Evolutionary conservation across 768 basidiomycete species (phyloP).

Genomic region (Dioszegia aurantiaca): DNA sequence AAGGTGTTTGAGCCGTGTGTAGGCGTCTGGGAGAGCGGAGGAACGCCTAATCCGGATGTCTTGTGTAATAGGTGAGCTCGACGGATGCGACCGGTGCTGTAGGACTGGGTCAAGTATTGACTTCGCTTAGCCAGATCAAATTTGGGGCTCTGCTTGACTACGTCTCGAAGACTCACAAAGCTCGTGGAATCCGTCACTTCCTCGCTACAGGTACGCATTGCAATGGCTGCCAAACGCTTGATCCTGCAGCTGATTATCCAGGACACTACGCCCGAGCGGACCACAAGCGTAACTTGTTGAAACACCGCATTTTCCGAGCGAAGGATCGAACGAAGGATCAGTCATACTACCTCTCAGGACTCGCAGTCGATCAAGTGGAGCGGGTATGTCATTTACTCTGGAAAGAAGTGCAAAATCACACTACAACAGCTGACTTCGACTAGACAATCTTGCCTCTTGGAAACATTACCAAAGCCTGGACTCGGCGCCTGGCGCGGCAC

Average conservation of each 20-base stretch:
- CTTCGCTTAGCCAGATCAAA: conserved; percentile 70
- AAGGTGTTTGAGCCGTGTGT: conserved; percentile 86
- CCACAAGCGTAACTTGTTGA: conserved; percentile 54
- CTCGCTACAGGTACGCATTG: conserved; percentile 69
- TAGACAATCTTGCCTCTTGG: conserved; percentile 74
- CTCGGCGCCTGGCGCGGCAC: conserved; percentile 67
- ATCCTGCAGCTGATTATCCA: conserved; percentile 45
- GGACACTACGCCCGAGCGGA: conserved; percentile 82
- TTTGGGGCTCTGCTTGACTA: conserved; percentile 77
- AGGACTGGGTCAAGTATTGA: no score
- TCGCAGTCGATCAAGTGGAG: conserved; percentile 64
- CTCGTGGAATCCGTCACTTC: conserved; percentile 56
- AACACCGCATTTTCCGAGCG: conserved; percentile 55
- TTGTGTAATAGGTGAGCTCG: conserved; percentile 73
- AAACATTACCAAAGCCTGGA: conserved; percentile 64
- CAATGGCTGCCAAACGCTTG: background rate
- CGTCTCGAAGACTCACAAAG: conserved; percentile 50
- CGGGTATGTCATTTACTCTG: conserved; percentile 50
- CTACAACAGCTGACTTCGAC: conserved; percentile 5
- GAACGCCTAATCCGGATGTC: conserved; percentile 89
- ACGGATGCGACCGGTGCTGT: no score
- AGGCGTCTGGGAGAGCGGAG: conserved; percentile 69
- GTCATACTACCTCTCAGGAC: conserved; percentile 81
- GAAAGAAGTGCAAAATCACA: background rate
- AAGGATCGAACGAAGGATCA: conserved; percentile 76